phyloP scores from a whole-genome alignment of 495 filamentous ascomycete species.

The Annulohypoxylon moriforme region DNA sequence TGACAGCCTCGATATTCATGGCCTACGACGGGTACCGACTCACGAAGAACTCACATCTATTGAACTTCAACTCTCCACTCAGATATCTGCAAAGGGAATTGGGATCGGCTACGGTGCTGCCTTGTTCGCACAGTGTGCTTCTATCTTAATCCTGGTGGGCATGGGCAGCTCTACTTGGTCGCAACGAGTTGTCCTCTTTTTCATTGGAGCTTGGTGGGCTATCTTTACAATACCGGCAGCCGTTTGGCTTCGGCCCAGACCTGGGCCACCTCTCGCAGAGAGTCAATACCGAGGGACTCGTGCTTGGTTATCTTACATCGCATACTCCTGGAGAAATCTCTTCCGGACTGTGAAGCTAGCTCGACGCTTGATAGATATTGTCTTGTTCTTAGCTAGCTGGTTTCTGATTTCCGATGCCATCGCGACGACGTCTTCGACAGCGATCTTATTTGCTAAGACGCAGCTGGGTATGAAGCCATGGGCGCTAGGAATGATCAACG shows the following conservation, averaged over 20 bases:
- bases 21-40: slow-evolving; percentile 49
- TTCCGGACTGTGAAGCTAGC: slow-evolving; percentile 83
- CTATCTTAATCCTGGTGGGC: slow-evolving; percentile 74
- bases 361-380: slow-evolving; percentile 81
- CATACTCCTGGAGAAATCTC: slow-evolving; percentile 86
- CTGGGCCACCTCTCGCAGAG: slow-evolving; percentile 79
- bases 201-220: slow-evolving; percentile 96
- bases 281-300: slow-evolving; percentile 39
- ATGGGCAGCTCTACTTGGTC: slow-evolving; percentile 81
- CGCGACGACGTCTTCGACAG: slow-evolving; percentile 93
- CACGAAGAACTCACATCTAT: slow-evolving; percentile 65
- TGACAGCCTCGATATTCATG: slow-evolving; percentile 47
- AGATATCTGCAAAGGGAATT: slow-evolving; percentile 89
- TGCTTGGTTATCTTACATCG: slow-evolving; percentile 70
- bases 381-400: slow-evolving; percentile 91
- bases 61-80: slow-evolving; percentile 79
- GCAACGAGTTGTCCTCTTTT: slow-evolving; percentile 83
- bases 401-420: slow-evolving; percentile 94
- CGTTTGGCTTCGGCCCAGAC: slow-evolving; percentile 89
- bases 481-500: slow-evolving; percentile 90
- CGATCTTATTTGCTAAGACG: slow-evolving; percentile 95
- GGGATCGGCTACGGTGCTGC: slow-evolving; percentile 91
- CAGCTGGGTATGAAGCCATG: slow-evolving; percentile 88
- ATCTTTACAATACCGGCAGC: slow-evolving; percentile 89
- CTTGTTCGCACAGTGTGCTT: slow-evolving; percentile 79